These are phyloP conservation scores for Aspergillus bertholletiae DNA, from an alignment of 495 filamentous ascomycete genomes.

Conservation along the genomic window DNA sequence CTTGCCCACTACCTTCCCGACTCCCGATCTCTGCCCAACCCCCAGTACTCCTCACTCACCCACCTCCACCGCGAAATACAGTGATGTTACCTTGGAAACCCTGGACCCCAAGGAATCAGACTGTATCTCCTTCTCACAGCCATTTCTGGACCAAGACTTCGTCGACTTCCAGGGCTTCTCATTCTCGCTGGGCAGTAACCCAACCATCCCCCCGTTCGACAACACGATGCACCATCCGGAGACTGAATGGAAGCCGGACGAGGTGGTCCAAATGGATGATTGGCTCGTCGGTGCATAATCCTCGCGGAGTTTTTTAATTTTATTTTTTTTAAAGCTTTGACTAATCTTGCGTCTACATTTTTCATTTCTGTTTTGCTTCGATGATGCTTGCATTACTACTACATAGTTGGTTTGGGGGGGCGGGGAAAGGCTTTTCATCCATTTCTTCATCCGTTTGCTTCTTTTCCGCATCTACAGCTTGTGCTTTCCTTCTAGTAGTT, in stretches of 20 bases:
- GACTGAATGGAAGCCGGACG: slow-evolving; percentile 29
- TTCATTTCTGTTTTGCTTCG: slow-evolving; percentile 4
- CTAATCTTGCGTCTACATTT: neutral
- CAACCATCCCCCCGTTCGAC: slow-evolving; percentile 9
- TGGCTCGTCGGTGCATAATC: slow-evolving; percentile 26
- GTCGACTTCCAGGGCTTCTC: slow-evolving; percentile 3
- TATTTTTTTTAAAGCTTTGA: neutral
- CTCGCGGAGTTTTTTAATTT: neutral
- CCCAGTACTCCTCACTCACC: slow-evolving; percentile 37
- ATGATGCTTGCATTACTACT: too few relatives aligned
- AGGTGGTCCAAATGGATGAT: slow-evolving; percentile 33
- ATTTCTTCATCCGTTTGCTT: too few relatives aligned
- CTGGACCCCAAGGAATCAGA: slow-evolving; percentile 11
- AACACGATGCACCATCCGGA: slow-evolving; percentile 28
- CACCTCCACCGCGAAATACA: slow-evolving; percentile 14
- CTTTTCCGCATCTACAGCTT: too few relatives aligned
- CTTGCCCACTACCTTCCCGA: slow-evolving; percentile 34
- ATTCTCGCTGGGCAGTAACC: neutral
- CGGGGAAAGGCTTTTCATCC: too few relatives aligned
- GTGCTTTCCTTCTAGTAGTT: too few relatives aligned
- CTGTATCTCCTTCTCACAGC: slow-evolving; percentile 25
- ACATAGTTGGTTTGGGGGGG: too few relatives aligned
- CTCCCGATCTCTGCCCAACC: slow-evolving; percentile 35
- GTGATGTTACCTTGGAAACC: neutral
- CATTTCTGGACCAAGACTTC: slow-evolving; percentile 27